Evolutionary conservation across 2,329 filamentous ascomycete genomes (phyloP).

Genomic region (Pyrenophora tritici-repentis): DNA sequence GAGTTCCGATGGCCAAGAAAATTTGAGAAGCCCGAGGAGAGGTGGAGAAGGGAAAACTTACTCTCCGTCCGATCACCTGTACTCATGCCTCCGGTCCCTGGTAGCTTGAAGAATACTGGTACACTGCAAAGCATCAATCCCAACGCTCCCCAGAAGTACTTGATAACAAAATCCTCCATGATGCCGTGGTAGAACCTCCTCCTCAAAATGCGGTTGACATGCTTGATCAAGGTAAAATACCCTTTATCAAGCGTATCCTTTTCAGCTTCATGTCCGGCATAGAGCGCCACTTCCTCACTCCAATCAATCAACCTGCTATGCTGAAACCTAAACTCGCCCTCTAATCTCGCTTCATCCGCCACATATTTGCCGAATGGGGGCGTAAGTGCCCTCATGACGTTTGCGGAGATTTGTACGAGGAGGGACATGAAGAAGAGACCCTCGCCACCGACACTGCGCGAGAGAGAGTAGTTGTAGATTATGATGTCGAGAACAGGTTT

Average conservation of each 20-base stretch:
- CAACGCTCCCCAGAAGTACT: conserved; percentile 97
- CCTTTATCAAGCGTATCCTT: conserved; percentile 97
- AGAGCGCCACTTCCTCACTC: conserved; percentile 91
- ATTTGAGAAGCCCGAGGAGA: not conserved
- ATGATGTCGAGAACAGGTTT: conserved; percentile 95
- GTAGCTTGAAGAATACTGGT: conserved; percentile 93
- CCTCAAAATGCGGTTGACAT: conserved; percentile 93
- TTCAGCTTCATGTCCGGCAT: conserved; percentile 88
- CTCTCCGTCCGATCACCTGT: conserved; percentile 72
- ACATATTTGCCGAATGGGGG: conserved; percentile 98
- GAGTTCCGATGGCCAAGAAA: not conserved
- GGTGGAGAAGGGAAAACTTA: conserved; percentile 39
- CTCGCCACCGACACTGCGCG: conserved; percentile 93
- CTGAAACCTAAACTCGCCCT: conserved; percentile 95
- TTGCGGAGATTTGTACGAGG: conserved; percentile 89
- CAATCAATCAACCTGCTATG: conserved; percentile 95
- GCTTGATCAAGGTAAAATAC: conserved; percentile 98
- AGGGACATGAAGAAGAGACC: conserved; percentile 94
- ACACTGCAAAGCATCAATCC: conserved; percentile 91
- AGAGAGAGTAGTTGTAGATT: conserved; percentile 94
- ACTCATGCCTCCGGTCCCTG: conserved; percentile 59
- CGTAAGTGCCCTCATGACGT: conserved; percentile 90
- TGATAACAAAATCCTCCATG: conserved; percentile 99
- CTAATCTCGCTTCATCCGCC: conserved; percentile 89
- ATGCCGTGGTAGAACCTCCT: conserved; percentile 95